phyloP scores from a whole-genome alignment of 78 protist species.

The Guillardia theta region DNA sequence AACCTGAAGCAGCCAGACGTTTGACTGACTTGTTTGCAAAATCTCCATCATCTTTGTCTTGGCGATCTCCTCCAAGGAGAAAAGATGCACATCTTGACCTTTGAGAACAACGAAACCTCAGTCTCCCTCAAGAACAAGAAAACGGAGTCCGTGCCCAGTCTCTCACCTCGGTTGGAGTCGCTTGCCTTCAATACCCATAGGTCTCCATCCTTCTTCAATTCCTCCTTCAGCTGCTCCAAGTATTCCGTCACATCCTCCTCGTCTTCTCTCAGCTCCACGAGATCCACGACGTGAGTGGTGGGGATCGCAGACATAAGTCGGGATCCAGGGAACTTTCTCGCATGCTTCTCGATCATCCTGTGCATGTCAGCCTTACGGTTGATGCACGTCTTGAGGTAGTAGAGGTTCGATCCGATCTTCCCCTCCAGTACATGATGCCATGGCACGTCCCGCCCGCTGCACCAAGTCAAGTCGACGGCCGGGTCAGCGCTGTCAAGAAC shows the following conservation, averaged over 20 bases:
- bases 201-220: neutral
- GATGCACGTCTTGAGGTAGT: neutral
- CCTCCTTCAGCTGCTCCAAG: neutral
- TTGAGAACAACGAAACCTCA: too few species aligned
- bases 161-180: conserved; percentile 16
- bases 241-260: neutral
- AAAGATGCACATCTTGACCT: conserved; percentile 16
- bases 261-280: neutral
- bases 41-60: neutral
- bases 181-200: conserved; percentile 39
- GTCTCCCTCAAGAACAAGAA: too few species aligned
- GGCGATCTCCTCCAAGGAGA: neutral
- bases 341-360: neutral
- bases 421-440: neutral
- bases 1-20: neutral
- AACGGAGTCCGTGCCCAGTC: too few species aligned
- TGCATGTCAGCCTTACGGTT: conserved; percentile 34
- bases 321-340: neutral
- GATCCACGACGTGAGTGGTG: neutral
- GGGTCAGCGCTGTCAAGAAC: neutral
- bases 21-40: neutral
- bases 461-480: neutral
- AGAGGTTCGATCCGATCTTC: neutral
- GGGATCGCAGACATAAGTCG: neutral
- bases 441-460: neutral